Evolutionary conservation across 306 rosid genomes (phyloP), one percentile per base, ranked within the genome.

Genomic region (Medicago ruthenica): DNA sequence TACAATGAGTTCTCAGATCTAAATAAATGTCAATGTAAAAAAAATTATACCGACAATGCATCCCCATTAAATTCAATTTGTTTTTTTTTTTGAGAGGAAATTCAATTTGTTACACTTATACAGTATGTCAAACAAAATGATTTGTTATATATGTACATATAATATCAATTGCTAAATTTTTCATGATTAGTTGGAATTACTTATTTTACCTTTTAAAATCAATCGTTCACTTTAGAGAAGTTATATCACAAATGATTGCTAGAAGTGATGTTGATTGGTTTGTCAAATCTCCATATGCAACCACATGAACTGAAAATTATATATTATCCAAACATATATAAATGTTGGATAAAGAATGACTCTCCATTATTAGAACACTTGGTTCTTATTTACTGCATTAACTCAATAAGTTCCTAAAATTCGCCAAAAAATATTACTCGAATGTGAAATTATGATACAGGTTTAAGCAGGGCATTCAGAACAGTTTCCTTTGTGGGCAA

Each of bases 401-500:
- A 57, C 79, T 73, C 75, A 72, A 51, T 39, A 41, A 57, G 63
- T 74, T 69, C 45, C 76, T 71, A 67, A 77, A 63, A 62, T 48
- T 62, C 50, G 57, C 62, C 21, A 55, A 12, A 37, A 2, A 13
- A 70, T 27, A 70, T 61, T 39, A 65, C 20, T 40, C 47, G 68
- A 27, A 48, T 4, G 60, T 36, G 39, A 70, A 82, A 57, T 68
- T 90, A 86, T 13, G 80, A 64, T 12, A 84, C 89, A 17, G 82
- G 83, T 69, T 88, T 83, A 74, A 89, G 83, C 76, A 90, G 79
- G 77, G 85, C 88, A 66, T 88, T 81, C 71, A 79, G 70, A 54
- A 92, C 97, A 55, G 92, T 90, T 82, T 87, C 97, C 82, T 84
- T 89, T 20, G 87, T 85, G 13, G 98, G 98, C 83, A 95, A 83